Percentiles rank a stretch among this genome's conserved stretches.
These are phyloP conservation scores for Chaetothyriales sp. DNA, from an alignment of 2,329 filamentous ascomycete species.

Conservation along the genomic window DNA sequence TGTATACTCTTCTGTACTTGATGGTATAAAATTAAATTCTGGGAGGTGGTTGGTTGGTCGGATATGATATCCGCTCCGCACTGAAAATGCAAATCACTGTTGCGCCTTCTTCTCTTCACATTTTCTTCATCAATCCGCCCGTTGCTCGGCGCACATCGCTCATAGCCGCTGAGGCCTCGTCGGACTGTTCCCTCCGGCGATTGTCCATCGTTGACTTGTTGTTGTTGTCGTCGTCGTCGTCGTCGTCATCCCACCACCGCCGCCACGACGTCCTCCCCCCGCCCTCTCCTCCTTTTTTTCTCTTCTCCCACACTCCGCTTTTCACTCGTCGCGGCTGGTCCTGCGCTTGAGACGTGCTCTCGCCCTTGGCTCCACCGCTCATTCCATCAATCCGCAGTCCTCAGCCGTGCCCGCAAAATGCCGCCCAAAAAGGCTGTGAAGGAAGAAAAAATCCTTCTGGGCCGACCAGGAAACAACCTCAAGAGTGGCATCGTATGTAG, in stretches of 20 bases:
- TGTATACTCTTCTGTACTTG: no score
- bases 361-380: constrained; percentile 7
- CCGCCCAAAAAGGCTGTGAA: constrained; percentile 82
- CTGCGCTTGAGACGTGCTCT: constrained; percentile 40
- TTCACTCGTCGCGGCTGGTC: constrained; percentile 48
- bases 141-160: neutral
- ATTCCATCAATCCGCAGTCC: constrained; percentile 1
- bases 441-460: constrained; percentile 92
- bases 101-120: neutral
- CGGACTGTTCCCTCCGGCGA: neutral
- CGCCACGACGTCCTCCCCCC: neutral
- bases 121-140: neutral
- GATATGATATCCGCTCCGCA: neutral
- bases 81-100: neutral
- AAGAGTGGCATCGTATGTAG: constrained; percentile 96
- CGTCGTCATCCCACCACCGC: neutral
- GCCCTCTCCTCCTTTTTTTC: constrained; percentile 27
- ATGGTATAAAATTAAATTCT: neutral
- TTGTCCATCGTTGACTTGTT: neutral
- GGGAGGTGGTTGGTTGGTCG: neutral
- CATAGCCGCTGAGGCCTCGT: neutral
- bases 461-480: constrained; percentile 89
- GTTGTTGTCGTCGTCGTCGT: neutral
- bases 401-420: constrained; percentile 54
- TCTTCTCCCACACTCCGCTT: constrained; percentile 39